Evolutionary conservation across 2,329 filamentous ascomycete genomes (phyloP), one percentile per base, ranked within the genome.

Genomic region (Calonectria naviculata): DNA sequence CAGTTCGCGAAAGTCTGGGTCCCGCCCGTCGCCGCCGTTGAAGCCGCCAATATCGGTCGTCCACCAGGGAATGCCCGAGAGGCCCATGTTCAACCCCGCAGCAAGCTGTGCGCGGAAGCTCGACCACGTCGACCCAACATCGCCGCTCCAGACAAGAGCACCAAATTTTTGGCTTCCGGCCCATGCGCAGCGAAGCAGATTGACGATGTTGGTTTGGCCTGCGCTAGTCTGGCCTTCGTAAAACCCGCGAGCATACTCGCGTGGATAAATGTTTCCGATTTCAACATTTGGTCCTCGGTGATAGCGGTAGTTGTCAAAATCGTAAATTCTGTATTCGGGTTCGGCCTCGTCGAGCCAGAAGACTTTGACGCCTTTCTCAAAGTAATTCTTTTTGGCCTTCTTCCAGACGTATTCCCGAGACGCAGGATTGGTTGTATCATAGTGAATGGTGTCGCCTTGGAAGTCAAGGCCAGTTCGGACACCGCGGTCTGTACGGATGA

Each of bases 321-420:
- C 90, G 78, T 93, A 93, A 15, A 86, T 84, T 0, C 82, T 84
- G 75, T 92, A 93, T 78, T 93, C 91, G 0, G 91, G 91, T 75
- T 93, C 91, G 0, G 91, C 91, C 79, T 93, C 91, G 74, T 93
- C 92, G 0, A 93, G 86, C 91, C 92, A 93, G 80, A 93, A 93
- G 1, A 89, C 81, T 68, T 88, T 87, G 80, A 93, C 90, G 2
- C 92, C 92, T 66, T 88, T 89, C 60, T 85, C 80, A 75, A 88
- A 89, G 81, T 93, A 93, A 78, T 93, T 90, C 65, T 87, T 76
- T 78, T 89, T 90, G 0, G 84, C 87, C 68, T 88, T 89, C 2
- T 82, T 78, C 91, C 91, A 93, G 2, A 93, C 84, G 60, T 87
- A 93, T 1, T 84, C 77, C 2, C 91, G 85, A 0, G 91, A 86